Evolutionary conservation across 148 eudicot genomes (phyloP), one percentile per base, ranked within the genome.

Genomic region (Agrostemma githago): DNA sequence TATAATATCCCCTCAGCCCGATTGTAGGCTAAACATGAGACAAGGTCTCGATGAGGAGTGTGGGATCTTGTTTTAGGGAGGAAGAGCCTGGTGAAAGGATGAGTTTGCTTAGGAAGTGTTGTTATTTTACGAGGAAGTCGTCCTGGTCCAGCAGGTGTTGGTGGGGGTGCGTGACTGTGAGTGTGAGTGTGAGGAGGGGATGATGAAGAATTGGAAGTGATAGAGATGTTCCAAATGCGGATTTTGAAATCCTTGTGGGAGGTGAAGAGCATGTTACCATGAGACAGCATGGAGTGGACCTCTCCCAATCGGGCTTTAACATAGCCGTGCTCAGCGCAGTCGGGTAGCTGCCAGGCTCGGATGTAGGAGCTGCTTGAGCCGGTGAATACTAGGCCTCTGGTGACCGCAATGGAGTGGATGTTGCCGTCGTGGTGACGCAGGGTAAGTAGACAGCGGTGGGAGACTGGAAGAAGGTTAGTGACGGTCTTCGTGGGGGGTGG

Each of bases 1-100:
- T 89, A 89, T 26, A 89, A 11, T 4, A 88, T 58, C 42, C 84
- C 83, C 10, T 88, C 91, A n/a, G 75, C 66, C 48, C 80, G 82
- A 80, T 86, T 81, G 64, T 87, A 88, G 56, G 87, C 91, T 77
- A 86, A 86, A 84, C 94, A 89, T 6, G 94, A 87, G 19, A 89
- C 79, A 0, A 4, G 42, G 64, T 82, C 91, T 65, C 68, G 80
- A 65, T 89, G 94, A 26, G 34, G 34, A 21, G 74, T 80, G 40
- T 62, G 39, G 5, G 62, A 26, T 8, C 57, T 66, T 66, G 63
- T 19, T n/a, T 56, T 75, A 3, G 72, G 20, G 1, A 54, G 7
- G 20, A 51, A 51, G 5, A 69, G 6, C 34, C 10, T 26, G 34
- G 34, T 26, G 5, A 69, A 53, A 4, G 60, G 19, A 1, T 14